A percentile compares a stretch with the other conserved stretches of the same genome.
These are phyloP conservation scores for Cytospora mali DNA, from an alignment of 2,329 filamentous ascomycete species.

Conservation along the genomic window DNA sequence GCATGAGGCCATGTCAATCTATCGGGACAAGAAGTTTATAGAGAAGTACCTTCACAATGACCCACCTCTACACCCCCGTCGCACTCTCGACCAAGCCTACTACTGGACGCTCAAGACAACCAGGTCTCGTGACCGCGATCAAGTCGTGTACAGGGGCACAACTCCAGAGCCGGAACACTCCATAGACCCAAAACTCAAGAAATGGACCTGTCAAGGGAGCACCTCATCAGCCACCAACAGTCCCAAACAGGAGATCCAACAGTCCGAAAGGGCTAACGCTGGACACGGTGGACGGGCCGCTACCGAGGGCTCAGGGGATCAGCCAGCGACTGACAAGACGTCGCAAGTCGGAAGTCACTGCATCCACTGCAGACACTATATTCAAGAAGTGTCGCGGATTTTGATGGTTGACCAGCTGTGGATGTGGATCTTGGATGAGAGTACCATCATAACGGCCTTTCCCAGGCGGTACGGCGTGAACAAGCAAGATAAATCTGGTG, in stretches of 20 bases:
- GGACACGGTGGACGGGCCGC: too few relatives aligned
- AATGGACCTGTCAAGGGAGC: not conserved
- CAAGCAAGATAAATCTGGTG: slow-evolving; percentile 28
- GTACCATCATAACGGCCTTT: slow-evolving; percentile 25
- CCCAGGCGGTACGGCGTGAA: slow-evolving; percentile 14
- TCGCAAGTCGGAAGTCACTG: not conserved
- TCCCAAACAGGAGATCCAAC: too few relatives aligned
- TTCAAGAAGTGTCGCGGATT: slow-evolving; percentile 6
- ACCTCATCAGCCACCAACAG: too few relatives aligned
- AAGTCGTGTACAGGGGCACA: slow-evolving; percentile 40
- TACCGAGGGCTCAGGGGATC: too few relatives aligned
- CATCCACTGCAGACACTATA: slow-evolving; percentile 15
- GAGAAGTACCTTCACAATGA: slow-evolving; percentile 34
- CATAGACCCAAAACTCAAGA: not conserved
- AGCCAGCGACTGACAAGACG: too few relatives aligned
- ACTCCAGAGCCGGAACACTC: slow-evolving; percentile 29
- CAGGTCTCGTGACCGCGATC: slow-evolving; percentile 39
- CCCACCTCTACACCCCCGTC: slow-evolving; percentile 40
- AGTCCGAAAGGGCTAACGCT: too few relatives aligned
- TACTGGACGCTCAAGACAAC: slow-evolving; percentile 44
- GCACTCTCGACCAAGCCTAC: slow-evolving; percentile 47
- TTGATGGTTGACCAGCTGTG: slow-evolving; percentile 28
- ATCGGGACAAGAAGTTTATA: slow-evolving; percentile 36
- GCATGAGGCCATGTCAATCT: slow-evolving; percentile 37
- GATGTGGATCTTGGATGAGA: slow-evolving; percentile 28